phyloP scores from a whole-genome alignment of 768 basidiomycete species.

The Tulasnella calospora region DNA sequence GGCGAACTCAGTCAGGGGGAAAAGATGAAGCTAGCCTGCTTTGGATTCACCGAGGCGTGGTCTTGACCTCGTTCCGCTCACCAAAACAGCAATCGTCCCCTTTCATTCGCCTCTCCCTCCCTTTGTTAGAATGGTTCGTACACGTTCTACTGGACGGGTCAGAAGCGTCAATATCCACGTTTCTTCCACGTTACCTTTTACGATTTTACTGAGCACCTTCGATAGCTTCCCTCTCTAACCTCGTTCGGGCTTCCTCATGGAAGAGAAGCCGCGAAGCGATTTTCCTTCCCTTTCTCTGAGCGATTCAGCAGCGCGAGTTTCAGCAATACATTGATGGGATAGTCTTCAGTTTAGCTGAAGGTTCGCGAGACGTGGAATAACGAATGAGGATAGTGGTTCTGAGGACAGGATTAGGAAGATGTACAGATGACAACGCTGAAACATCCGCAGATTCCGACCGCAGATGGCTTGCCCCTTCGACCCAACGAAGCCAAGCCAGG shows the following conservation, averaged over 20 bases:
- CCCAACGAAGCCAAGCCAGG: too few relatives aligned
- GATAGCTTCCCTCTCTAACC: neutral
- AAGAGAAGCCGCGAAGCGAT: neutral
- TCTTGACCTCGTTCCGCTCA: neutral
- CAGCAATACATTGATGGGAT: too few relatives aligned
- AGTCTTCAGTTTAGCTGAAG: too few relatives aligned
- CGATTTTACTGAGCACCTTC: neutral
- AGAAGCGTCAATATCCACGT: neutral
- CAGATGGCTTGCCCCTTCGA: too few relatives aligned
- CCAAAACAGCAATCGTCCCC: neutral
- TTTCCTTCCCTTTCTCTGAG: neutral
- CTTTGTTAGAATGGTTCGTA: too few relatives aligned
- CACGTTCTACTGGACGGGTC: too few relatives aligned
- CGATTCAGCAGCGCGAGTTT: too few relatives aligned
- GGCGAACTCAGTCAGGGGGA: neutral
- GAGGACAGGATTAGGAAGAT: too few relatives aligned
- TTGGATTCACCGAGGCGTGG: neutral
- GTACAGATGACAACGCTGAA: too few relatives aligned
- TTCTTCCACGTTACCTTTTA: neutral
- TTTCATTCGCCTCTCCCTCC: neutral
- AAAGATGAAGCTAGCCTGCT: neutral
- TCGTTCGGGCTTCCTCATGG: neutral
- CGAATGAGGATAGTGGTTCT: too few relatives aligned
- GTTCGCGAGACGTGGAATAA: too few relatives aligned
- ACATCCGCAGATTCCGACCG: too few relatives aligned